Conservation (phyloP, 1,139 yeast genomes). For the Eremothecium sinecaudum region DNA sequence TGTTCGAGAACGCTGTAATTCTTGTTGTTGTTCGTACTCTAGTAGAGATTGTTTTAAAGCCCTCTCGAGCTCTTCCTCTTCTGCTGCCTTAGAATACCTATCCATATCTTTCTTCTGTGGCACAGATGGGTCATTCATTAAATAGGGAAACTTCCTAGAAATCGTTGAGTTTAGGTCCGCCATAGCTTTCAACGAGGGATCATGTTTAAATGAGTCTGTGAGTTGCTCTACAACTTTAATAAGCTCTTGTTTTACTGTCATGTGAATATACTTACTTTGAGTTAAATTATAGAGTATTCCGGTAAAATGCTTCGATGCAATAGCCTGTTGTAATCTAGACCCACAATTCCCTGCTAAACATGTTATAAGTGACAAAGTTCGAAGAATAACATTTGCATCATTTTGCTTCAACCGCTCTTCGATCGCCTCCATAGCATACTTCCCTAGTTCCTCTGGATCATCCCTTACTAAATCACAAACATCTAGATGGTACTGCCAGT, state of each 20-base stretch:
- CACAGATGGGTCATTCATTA: constrained; percentile 42
- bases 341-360: constrained; percentile 94
- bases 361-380: constrained; percentile 59
- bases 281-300: constrained; percentile 47
- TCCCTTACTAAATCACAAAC: constrained; percentile 73
- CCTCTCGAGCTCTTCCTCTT: constrained; percentile 72
- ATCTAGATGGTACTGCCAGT: constrained; percentile 75
- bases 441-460: constrained; percentile 54
- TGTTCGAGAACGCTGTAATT: constrained; percentile 5
- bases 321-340: constrained; percentile 70
- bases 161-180: constrained; percentile 48
- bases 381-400: constrained; percentile 74
- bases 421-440: constrained; percentile 31
- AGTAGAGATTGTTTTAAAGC: constrained; percentile 70
- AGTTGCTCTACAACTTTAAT: constrained; percentile 64
- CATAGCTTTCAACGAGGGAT: constrained; percentile 69
- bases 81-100: constrained; percentile 42
- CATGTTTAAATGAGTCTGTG: constrained; percentile 45
- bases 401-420: constrained; percentile 45
- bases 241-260: constrained; percentile 54
- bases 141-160: constrained; percentile 37
- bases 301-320: constrained; percentile 64
- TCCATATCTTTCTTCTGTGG: constrained; percentile 53
- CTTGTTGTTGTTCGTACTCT: constrained; percentile 36
- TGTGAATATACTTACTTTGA: constrained; percentile 51